Base-by-base conservation (phyloP, 805 yeast genomes). In the Saturnispora halmiae region DNA sequence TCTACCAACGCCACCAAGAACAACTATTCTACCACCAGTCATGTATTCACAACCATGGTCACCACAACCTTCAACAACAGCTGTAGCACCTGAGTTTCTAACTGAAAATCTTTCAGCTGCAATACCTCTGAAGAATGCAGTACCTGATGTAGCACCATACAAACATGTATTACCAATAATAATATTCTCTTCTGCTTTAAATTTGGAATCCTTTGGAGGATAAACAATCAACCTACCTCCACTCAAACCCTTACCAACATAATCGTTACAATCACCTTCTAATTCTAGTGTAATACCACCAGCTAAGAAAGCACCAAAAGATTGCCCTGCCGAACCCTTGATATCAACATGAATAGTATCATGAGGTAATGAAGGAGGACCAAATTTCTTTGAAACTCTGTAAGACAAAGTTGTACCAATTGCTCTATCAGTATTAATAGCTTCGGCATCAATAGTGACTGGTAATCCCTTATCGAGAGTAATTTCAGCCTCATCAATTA, bases 91-190 rank as follows among this genome's bases (percentile, higher is more conserved):
- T 24, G 97, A 92, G 74, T 90, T 90, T 70, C 98, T 83, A 45
- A 90, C 98, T 15, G 94, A 95, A 62, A 90, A 90, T 64, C 98
- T 79, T 70, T 90, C 98, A 49, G 98, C 97, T 31, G 96, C 97
- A 63, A 88, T 78, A 73, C 98, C 98, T 51, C 95, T 74, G 63
- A 90, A 80, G 65, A 84, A 90, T 7, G 95, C 94, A 47, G 82
- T 65, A 61, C 98, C 98, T 21, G 92, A 77, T 13, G 97, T 92
- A 22, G 98, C 97, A 65, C 98, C 98, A 58, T 90, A 90, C 67
- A 90, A 77, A 64, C 96, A 92, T 32, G 96, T 90, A 72, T 90
- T 90, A 66, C 98, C 98, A 47, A 90, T 82, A 59, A 90, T 81
- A 51, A 88, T 90, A 66, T 90, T 94, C 63, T 90, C 97, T 64